These are phyloP conservation scores for Groenewaldozyma sp. DNA, from an alignment of 1,139 yeast genomes.

Conservation along the genomic window DNA sequence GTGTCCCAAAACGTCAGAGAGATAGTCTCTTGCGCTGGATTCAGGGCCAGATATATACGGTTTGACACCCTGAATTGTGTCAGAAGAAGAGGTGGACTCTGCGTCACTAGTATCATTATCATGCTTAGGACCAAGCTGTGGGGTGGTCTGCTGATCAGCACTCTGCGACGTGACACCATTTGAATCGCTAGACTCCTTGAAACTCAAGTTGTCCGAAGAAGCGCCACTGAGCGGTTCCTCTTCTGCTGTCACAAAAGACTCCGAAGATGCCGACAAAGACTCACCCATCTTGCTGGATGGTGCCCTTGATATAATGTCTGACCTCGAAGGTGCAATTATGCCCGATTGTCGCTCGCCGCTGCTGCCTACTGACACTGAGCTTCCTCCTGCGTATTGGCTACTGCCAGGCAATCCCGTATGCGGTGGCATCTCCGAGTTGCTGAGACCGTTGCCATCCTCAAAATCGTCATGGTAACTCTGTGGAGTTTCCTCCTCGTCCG, in stretches of 20 bases:
- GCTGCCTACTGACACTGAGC: no score
- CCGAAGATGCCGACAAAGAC: neutral
- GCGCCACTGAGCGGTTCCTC: neutral
- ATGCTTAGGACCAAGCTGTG: neutral
- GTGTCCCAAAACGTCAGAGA: conserved; percentile 10
- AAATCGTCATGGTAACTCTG: neutral
- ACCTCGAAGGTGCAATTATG: neutral
- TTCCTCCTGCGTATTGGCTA: no score
- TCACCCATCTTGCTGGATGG: neutral
- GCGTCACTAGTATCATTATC: conserved; percentile 3
- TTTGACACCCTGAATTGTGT: neutral
- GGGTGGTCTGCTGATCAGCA: neutral
- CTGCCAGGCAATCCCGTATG: neutral
- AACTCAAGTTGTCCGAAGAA: no score
- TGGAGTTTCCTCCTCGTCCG: no score
- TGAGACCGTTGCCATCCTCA: no score
- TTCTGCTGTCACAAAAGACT: conserved; percentile 1
- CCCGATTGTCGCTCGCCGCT: neutral
- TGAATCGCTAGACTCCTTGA: no score
- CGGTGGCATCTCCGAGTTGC: neutral
- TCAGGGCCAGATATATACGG: neutral
- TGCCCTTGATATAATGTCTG: neutral
- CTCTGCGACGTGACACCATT: neutral
- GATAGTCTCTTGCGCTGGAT: conserved; percentile 9
- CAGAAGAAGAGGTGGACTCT: conserved; percentile 4